phyloP scores from a whole-genome alignment of 2,329 filamentous ascomycete genomes.

The Chrysoporthe austroafricana region DNA sequence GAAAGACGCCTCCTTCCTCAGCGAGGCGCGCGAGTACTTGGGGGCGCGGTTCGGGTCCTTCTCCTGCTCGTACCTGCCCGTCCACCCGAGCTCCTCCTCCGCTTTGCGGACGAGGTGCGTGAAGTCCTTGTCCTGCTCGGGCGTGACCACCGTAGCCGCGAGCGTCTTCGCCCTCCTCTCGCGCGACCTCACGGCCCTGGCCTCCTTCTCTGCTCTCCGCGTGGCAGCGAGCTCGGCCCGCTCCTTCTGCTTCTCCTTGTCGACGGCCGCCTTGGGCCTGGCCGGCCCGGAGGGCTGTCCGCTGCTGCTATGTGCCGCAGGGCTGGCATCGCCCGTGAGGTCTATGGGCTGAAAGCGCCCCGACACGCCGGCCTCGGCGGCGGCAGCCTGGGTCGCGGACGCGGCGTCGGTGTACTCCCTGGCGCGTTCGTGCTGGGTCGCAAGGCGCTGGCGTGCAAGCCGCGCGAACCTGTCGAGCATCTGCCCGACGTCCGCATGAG shows the following conservation, averaged over 20 bases:
- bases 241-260: not conserved
- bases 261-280: conserved; percentile 16
- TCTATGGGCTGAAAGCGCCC: not conserved
- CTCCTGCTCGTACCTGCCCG: conserved; percentile 2
- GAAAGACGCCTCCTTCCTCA: not conserved
- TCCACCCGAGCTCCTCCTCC: conserved; percentile 18
- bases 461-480: conserved; percentile 23
- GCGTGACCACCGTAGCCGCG: not conserved
- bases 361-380: not conserved
- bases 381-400: not conserved
- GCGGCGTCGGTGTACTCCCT: not conserved
- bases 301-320: not conserved
- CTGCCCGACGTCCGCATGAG: conserved; percentile 22
- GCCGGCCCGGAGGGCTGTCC: conserved; percentile 5
- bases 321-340: not conserved
- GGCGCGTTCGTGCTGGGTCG: not conserved
- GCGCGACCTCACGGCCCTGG: not conserved
- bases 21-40: conserved; percentile 4
- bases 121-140: conserved; percentile 16
- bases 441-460: not conserved
- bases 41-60: not conserved
- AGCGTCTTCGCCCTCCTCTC: not conserved
- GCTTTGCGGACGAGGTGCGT: conserved; percentile 15
- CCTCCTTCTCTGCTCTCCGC: not conserved
- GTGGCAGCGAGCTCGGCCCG: conserved; percentile 2